phyloP scores from a whole-genome alignment of 805 yeast species.

The Yarrowia bubula region DNA sequence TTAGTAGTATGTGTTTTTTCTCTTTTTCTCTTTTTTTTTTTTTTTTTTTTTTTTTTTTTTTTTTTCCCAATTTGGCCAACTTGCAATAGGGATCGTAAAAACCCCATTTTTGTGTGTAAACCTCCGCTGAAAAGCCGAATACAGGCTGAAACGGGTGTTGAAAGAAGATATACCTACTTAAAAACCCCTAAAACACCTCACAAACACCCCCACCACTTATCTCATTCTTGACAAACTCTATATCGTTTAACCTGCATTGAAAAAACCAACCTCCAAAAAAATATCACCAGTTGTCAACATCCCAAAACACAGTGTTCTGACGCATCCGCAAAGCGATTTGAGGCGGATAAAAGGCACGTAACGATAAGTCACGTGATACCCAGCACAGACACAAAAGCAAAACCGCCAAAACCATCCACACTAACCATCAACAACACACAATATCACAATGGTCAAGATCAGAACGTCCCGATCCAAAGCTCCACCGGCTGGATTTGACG shows the following conservation, averaged over 20 bases:
- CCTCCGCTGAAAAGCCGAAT: neutral
- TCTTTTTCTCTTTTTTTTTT: too few relatives aligned
- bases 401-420: too few relatives aligned
- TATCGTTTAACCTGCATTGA: neutral
- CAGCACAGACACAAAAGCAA: neutral
- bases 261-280: constrained; percentile 20
- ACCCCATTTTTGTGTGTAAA: neutral
- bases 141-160: too few relatives aligned
- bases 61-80: neutral
- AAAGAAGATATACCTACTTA: too few relatives aligned
- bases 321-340: too few relatives aligned
- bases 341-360: neutral
- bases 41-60: too few relatives aligned
- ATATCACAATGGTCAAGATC: constrained; percentile 1
- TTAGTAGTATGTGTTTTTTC: too few relatives aligned
- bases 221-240: neutral
- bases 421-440: neutral
- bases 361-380: neutral
- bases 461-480: constrained; percentile 46
- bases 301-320: neutral
- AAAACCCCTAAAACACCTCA: neutral
- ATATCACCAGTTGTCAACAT: neutral
- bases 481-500: constrained; percentile 74
- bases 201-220: neutral
- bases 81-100: too few relatives aligned